Base-by-base conservation (phyloP, 192 early-diverging fungal genomes). In the Radiomyces spectabilis region DNA sequence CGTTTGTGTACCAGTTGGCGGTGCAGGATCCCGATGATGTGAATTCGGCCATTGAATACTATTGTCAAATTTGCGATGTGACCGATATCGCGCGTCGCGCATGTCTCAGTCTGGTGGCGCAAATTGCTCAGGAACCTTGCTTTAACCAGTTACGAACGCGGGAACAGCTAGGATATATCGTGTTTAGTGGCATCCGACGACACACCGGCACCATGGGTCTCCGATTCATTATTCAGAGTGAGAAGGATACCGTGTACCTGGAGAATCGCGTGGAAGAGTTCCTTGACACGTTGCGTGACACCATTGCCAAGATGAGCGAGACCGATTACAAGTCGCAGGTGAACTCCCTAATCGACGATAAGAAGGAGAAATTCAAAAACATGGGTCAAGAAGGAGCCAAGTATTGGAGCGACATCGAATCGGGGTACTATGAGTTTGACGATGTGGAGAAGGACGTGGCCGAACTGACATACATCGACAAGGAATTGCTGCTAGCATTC, bases 91-190 rank as follows among this genome's bases (percentile, higher is more conserved):
- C 47, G 13, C 55, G 75, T 18, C 77, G 91, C 19, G 63, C 65
- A 49, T 47, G 71, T 27, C 52, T 86, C 42, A 68, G 76, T 51
- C 75, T 95, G 39, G 34, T 91, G 16, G 61, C 75, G 30, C 86
- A 93, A 53, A 88, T 98, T 22, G 68, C 81, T 3, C 66, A 82
- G 50, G 92, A 98, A 58, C 91, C 92, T 13, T 88, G 78, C 49
- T 95, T 95, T 65, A 79, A 95, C 66, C 84, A 93, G 58, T 74
- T 95, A 25, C 74, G 95, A 10, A 98, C 93, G 15, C 86, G 88
- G 47, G 86, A 88, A 60, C 81, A 87, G 53, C 66, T 89, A 8
- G 88, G 88, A 1, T 87, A 88, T 58, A 68, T 83, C 19, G 80
- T 86, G 5, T 68, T 66, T 40, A 74, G 78, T 53, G 74, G 68